phyloP scores from a whole-genome alignment of 495 filamentous ascomycete species.

The Aspergillus bridgeri region DNA sequence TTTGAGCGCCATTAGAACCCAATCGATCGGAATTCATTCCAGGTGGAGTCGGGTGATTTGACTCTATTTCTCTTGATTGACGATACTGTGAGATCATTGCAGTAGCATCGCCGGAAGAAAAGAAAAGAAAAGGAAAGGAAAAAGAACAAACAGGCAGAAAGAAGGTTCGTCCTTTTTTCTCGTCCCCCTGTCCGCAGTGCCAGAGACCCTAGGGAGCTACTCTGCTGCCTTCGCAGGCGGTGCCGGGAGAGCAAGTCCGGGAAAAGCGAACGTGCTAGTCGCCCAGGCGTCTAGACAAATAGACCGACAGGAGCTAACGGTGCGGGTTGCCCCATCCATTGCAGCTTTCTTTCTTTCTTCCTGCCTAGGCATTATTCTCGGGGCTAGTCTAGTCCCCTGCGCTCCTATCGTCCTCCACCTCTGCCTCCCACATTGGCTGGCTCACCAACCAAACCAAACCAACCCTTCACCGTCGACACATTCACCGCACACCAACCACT shows the following conservation, averaged over 20 bases:
- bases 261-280: constrained; percentile 7
- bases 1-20: too few relatives aligned
- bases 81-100: too few relatives aligned
- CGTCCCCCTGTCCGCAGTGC: neutral
- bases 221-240: too few relatives aligned
- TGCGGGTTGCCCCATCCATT: constrained; percentile 32
- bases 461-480: constrained; percentile 15
- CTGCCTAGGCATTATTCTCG: too few relatives aligned
- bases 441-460: too few relatives aligned
- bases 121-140: too few relatives aligned
- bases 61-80: too few relatives aligned
- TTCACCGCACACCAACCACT: constrained; percentile 18
- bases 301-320: constrained; percentile 14
- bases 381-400: constrained; percentile 4
- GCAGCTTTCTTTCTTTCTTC: constrained; percentile 13
- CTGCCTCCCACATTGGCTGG: constrained; percentile 23
- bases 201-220: neutral
- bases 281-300: constrained; percentile 22
- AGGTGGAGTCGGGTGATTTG: too few relatives aligned
- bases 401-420: constrained; percentile 17
- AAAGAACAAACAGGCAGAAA: too few relatives aligned
- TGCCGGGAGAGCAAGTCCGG: neutral
- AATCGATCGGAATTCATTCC: too few relatives aligned
- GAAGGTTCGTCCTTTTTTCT: neutral
- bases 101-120: too few relatives aligned